Conservation (phyloP, 257 asterid species). For the Petrea volubilis region DNA sequence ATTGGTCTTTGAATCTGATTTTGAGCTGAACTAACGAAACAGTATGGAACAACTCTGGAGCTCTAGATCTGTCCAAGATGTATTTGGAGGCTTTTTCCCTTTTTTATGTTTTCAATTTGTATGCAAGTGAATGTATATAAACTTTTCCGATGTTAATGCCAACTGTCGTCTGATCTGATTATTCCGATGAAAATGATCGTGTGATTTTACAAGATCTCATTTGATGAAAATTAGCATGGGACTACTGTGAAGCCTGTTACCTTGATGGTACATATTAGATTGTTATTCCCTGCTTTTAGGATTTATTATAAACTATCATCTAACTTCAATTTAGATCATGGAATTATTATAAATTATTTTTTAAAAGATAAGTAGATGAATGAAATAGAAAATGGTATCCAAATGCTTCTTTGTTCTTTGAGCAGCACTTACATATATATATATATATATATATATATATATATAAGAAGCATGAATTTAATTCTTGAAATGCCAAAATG, state of each 20-base stretch:
- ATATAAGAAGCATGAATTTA: not conserved
- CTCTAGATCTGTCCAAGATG: constrained; percentile 8
- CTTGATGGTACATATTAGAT: not conserved
- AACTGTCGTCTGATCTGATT: not conserved
- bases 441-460: no score
- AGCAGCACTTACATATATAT: not conserved
- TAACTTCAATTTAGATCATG: not conserved
- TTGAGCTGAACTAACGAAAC: constrained; percentile 10
- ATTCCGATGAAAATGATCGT: constrained; percentile 2
- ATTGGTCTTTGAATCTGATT: not conserved
- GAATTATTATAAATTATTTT: constrained; percentile 14
- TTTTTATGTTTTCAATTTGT: constrained; percentile 4
- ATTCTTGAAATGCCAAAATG: constrained; percentile 17
- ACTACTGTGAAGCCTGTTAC: not conserved
- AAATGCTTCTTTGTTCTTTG: constrained; percentile 11
- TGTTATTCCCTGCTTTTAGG: constrained; percentile 8
- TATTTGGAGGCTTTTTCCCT: constrained; percentile 2
- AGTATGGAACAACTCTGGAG: constrained; percentile 2
- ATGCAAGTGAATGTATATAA: not conserved
- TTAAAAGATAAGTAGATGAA: not conserved
- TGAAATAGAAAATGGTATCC: not conserved
- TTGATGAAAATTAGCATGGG: constrained; percentile 4
- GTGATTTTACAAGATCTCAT: constrained; percentile 15
- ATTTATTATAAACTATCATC: constrained; percentile 16
- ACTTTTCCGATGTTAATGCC: not conserved